Evolutionary conservation across 768 basidiomycete genomes (phyloP).

Genomic region (Suillus luteus): DNA sequence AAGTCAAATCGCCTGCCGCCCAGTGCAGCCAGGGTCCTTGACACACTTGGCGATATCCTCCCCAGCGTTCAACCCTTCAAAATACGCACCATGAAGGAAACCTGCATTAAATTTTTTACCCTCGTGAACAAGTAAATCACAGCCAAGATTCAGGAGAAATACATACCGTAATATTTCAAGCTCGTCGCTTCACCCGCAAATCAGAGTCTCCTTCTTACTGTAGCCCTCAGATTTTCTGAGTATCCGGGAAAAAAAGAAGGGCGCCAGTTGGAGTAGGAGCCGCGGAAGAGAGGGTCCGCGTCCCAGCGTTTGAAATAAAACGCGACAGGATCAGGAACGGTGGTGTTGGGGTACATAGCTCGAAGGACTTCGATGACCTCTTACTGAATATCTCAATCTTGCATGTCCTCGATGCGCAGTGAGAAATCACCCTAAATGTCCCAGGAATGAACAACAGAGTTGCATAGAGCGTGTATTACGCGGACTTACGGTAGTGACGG

Average conservation of each 20-base stretch:
- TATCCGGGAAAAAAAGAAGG: conserved; percentile 46
- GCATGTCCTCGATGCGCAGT: conserved; percentile 55
- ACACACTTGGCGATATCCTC: too few species aligned
- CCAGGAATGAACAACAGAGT: neutral
- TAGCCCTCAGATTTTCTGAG: too few species aligned
- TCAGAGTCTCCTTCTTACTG: too few species aligned
- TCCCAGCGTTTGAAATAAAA: conserved; percentile 61
- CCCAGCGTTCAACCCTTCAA: too few species aligned
- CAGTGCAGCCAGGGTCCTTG: too few species aligned
- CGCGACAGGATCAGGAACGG: conserved; percentile 55
- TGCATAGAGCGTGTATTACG: neutral
- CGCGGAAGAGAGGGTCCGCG: conserved; percentile 43
- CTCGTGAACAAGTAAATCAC: too few species aligned
- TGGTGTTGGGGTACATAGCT: conserved; percentile 57
- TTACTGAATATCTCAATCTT: conserved; percentile 45
- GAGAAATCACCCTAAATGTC: conserved; percentile 57
- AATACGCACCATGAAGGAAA: conserved; percentile 41
- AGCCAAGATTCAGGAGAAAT: too few species aligned
- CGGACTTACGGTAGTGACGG: conserved; percentile 28
- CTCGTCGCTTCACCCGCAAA: too few species aligned
- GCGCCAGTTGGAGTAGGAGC: conserved; percentile 71
- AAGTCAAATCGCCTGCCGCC: too few species aligned
- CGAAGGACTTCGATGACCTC: conserved; percentile 61
- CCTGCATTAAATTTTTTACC: conserved; percentile 32
- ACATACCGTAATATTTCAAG: too few species aligned